Evolutionary conservation across 2,329 filamentous ascomycete species (phyloP).

Genomic region (Pyrenochaeta sp.): DNA sequence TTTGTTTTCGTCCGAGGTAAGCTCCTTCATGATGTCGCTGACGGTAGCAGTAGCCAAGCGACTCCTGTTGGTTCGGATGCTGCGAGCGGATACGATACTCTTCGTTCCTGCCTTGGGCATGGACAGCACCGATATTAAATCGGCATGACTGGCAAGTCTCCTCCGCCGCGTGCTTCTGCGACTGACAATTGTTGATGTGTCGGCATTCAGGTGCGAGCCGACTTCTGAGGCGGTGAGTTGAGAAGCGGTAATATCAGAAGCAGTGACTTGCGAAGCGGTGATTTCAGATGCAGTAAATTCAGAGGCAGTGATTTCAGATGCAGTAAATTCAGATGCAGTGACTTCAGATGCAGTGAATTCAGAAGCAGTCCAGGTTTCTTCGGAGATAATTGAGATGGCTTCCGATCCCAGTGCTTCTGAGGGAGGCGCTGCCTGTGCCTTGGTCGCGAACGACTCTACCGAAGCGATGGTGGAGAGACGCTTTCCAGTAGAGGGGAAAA

Average conservation of each 20-base stretch:
- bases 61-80: constrained; percentile 77
- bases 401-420: constrained; percentile 40
- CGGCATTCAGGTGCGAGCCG: constrained; percentile 38
- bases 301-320: too few relatives aligned
- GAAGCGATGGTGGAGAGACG: constrained; percentile 67
- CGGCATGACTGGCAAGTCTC: constrained; percentile 87
- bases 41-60: constrained; percentile 73
- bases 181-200: constrained; percentile 51
- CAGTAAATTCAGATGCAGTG: too few relatives aligned
- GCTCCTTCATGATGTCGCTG: constrained; percentile 79
- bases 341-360: constrained; percentile 35
- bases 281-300: too few relatives aligned
- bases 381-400: constrained; percentile 23
- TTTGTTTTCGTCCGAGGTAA: constrained; percentile 82
- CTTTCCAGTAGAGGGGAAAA: constrained; percentile 63
- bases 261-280: too few relatives aligned
- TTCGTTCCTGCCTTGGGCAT: constrained; percentile 69
- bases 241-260: too few relatives aligned
- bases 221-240: too few relatives aligned
- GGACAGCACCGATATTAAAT: constrained; percentile 92
- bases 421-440: constrained; percentile 36
- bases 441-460: constrained; percentile 60
- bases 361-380: constrained; percentile 25
- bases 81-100: constrained; percentile 79
- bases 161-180: constrained; percentile 62